A percentile compares a stretch with the other conserved stretches of the same genome.
These are phyloP conservation scores for Botrytis porri DNA, from an alignment of 2,329 filamentous ascomycete genomes.

Conservation along the genomic window DNA sequence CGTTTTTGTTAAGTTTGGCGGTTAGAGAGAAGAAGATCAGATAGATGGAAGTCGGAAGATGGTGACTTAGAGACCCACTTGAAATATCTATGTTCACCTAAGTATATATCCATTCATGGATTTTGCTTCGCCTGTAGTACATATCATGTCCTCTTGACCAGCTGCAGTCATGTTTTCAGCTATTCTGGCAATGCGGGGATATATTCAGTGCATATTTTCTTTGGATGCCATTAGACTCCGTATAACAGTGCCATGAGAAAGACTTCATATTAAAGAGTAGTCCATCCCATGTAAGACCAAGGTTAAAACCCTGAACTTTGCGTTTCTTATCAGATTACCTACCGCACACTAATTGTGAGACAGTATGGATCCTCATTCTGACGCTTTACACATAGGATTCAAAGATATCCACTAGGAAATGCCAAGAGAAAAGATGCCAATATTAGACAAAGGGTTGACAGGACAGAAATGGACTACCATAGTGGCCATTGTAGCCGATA, in stretches of 20 bases:
- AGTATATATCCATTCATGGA: neutral
- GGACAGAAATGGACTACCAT: neutral
- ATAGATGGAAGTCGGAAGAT: neutral
- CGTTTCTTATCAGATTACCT: neutral
- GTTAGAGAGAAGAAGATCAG: constrained; percentile 15
- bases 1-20: constrained; percentile 17
- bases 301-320: neutral
- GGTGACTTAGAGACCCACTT: too few relatives aligned
- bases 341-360: neutral
- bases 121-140: neutral
- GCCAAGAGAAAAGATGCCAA: too few relatives aligned
- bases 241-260: neutral
- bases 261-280: neutral
- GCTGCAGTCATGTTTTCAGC: too few relatives aligned
- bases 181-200: neutral
- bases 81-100: neutral
- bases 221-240: neutral
- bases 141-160: neutral
- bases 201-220: neutral
- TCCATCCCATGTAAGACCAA: neutral
- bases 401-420: too few relatives aligned
- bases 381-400: too few relatives aligned
- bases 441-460: too few relatives aligned
- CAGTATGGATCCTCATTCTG: neutral
- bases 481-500: neutral